Percentiles rank a stretch among this genome's conserved stretches.
Evolutionary conservation across 305 asterid genomes (phyloP).

Genomic region (Fraxinus velutina): DNA sequence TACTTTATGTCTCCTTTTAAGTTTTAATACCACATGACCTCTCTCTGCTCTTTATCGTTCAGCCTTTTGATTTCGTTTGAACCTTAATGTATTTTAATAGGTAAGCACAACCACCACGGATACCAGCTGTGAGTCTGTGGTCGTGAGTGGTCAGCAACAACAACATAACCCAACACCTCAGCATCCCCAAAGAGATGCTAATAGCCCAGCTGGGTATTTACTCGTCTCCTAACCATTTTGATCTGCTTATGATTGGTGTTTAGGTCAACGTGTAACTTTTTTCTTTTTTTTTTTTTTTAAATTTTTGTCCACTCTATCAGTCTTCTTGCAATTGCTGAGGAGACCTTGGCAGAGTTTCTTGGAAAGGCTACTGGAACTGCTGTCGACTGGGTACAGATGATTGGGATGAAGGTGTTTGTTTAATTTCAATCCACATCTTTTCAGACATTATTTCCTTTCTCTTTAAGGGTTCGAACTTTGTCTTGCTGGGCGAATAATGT

Average conservation of each 20-base stretch:
- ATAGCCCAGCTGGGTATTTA: slow-evolving; percentile 92
- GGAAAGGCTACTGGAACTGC: slow-evolving; percentile 99
- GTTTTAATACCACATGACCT: neutral
- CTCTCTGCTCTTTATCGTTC: neutral
- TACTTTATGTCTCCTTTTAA: neutral
- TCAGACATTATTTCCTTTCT: neutral
- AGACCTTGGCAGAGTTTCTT: slow-evolving; percentile 99
- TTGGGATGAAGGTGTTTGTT: slow-evolving; percentile 89
- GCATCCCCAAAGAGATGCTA: slow-evolving; percentile 90
- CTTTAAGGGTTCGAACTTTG: neutral
- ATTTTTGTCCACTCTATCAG: slow-evolving; percentile 31
- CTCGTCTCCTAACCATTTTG: neutral
- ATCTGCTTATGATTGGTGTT: neutral
- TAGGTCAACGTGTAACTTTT: neutral
- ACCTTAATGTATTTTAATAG: slow-evolving; percentile 29
- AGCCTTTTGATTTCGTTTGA: neutral
- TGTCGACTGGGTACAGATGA: slow-evolving; percentile 99
- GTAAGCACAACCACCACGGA: slow-evolving; percentile 72
- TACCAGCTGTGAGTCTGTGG: slow-evolving; percentile 94
- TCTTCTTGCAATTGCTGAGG: slow-evolving; percentile 95
- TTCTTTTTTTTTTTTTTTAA: neutral
- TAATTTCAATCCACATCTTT: neutral
- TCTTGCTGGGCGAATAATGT: neutral
- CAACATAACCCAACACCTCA: slow-evolving; percentile 80
- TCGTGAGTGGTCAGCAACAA: slow-evolving; percentile 82